Base-by-base conservation (phyloP, 257 asterid genomes). In the Schizonepeta tenuifolia region DNA sequence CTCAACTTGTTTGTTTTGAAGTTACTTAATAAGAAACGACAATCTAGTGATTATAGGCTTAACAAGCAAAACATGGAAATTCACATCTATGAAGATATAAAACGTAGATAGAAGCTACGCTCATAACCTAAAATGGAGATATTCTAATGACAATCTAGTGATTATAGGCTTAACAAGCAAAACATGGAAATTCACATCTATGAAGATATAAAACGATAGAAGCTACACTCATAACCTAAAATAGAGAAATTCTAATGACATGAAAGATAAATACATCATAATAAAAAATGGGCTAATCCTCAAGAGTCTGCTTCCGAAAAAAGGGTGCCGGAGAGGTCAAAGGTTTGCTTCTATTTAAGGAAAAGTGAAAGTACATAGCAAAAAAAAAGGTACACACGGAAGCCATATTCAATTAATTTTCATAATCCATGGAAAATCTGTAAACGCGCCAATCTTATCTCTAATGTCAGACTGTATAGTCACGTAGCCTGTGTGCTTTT, bases 391-490 rank as follows among this genome's bases (percentile, higher is more conserved):
- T 70, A 26, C 65, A 78, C 14, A 18, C 28, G 5, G 36, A 17
- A 17, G 20, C n/a, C 8, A 56, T n/a, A 59, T 62, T 44, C 17
- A 59, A 15, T 63, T 67, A 73, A 51, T 73, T 53, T 33, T 62
- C 69, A 60, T 51, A 53, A 21, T 56, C 60, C 9, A 40, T 54
- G 26, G 47, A 46, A 70, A 64, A 74, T 22, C 43, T 11, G 38
- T 57, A 21, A 35, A 28, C 33, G 20, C n/a, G 38, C 57, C 24
- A 14, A 65, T 38, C 71, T 65, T 67, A 61, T 71, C 76, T 53
- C 65, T 67, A 71, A 53, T 61, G 69, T 46, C 51, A 66, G 28
- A 33, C 61, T 35, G 63, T 46, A 67, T 46, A 22, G 68, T 38
- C 26, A 7, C 41, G 41, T 24, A 28, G 50, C 53, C 56, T 7